phyloP scores from a whole-genome alignment of 371 early-diverging fungal genomes.

The Mortierella sp. region DNA sequence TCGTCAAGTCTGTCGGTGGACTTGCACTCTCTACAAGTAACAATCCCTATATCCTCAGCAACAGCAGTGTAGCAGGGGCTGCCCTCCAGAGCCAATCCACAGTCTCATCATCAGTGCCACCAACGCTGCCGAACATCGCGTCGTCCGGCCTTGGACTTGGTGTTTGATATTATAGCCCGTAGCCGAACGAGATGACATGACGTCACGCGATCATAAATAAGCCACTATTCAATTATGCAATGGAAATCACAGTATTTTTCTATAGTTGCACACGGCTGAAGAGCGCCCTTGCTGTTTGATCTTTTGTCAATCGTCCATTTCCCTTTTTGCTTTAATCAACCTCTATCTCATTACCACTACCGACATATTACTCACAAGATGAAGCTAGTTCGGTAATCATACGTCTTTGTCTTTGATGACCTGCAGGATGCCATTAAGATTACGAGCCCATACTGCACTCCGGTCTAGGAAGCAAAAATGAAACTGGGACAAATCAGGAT shows the following conservation, averaged over 20 bases:
- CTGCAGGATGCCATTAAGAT: too few species aligned
- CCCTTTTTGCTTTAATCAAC: not conserved
- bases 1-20: slow-evolving; percentile 64
- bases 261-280: too few species aligned
- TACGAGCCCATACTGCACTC: too few species aligned
- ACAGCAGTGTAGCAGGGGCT: not conserved
- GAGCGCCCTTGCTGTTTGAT: not conserved
- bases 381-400: slow-evolving; percentile 31
- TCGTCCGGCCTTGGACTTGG: slow-evolving; percentile 34
- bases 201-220: not conserved
- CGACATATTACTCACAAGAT: slow-evolving; percentile 15
- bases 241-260: too few species aligned
- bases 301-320: not conserved
- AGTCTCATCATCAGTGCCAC: not conserved
- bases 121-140: slow-evolving; percentile 40
- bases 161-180: slow-evolving; percentile 3
- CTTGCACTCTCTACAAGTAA: slow-evolving; percentile 18
- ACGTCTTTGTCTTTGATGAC: not conserved
- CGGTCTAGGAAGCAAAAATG: too few species aligned
- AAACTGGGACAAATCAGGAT: too few species aligned
- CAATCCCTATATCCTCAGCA: slow-evolving; percentile 10
- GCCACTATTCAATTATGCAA: too few species aligned
- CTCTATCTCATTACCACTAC: not conserved
- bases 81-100: slow-evolving; percentile 3
- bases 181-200: not conserved